These are phyloP conservation scores for Talinum fruticosum DNA, from an alignment of 148 eudicot genomes.

Conservation along the genomic window DNA sequence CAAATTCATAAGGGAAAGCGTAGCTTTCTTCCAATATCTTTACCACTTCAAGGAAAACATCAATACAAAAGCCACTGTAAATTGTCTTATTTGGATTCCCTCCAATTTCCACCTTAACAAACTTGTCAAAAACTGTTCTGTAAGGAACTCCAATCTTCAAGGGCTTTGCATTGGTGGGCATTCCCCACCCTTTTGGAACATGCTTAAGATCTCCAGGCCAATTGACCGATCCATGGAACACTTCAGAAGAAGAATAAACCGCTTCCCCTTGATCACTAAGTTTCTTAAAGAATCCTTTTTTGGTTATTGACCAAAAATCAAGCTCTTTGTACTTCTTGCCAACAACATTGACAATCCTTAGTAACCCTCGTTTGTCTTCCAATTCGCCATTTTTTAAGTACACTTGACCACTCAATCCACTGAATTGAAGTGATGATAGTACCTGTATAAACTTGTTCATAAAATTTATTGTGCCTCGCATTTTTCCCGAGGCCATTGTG, in stretches of 20 bases:
- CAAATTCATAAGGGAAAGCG: slow-evolving; percentile 37
- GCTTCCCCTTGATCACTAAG: background rate
- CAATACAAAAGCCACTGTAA: slow-evolving; percentile 42
- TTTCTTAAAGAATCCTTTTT: slow-evolving; percentile 10
- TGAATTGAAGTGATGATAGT: slow-evolving; percentile 15
- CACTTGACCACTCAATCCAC: slow-evolving; percentile 23
- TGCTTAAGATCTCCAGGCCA: slow-evolving; percentile 46
- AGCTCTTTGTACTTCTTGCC: slow-evolving; percentile 29
- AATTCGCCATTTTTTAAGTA: slow-evolving; percentile 7
- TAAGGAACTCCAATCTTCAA: slow-evolving; percentile 47
- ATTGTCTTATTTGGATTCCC: background rate
- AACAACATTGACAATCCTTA: slow-evolving; percentile 21
- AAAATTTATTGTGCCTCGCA: background rate
- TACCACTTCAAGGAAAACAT: slow-evolving; percentile 32
- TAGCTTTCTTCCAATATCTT: slow-evolving; percentile 35
- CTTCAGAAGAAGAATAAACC: background rate
- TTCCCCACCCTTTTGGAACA: slow-evolving; percentile 49
- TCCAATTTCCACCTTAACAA: slow-evolving; percentile 32
- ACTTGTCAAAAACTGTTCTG: slow-evolving; percentile 33
- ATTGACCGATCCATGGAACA: slow-evolving; percentile 15
- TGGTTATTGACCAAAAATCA: slow-evolving; percentile 14
- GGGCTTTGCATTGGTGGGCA: slow-evolving; percentile 34
- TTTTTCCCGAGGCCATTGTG: slow-evolving; percentile 17
- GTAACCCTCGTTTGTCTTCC: background rate
- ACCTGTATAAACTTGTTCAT: background rate